Base-by-base conservation (phyloP, 2,329 filamentous ascomycete genomes). In the Venturia pyrina region DNA sequence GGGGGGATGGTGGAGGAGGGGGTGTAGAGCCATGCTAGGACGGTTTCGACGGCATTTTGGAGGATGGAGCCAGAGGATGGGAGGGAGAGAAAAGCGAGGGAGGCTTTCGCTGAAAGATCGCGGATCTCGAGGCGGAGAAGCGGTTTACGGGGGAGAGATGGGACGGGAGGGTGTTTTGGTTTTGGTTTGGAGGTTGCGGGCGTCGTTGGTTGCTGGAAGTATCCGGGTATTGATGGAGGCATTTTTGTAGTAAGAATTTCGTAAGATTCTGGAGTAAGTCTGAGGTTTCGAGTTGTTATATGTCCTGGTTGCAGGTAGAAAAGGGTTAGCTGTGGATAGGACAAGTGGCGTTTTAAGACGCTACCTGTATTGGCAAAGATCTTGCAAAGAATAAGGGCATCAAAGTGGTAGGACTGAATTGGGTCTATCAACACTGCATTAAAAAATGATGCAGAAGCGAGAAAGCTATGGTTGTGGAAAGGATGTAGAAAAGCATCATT, bases 1-100 rank as follows among this genome's bases (percentile, higher is more conserved):
- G 85, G 81, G 0, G 84, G 83, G 61, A 84, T 78, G 62, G 71
- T 65, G 68, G 69, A 66, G 43, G 66, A 67, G 53, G 34, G 73
- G 69, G 6, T 76, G 73, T 97, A 98, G 40, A 98, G 86, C 34
- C 87, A 83, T 40, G 80, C 79, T 62, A 95, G 83, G 19, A 97
- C 91, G 68, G 84, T 83, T 62, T 82, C 75, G 41, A 93, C 83
- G 66, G 89, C 86, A 15, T 79, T 76, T 64, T 84, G 77, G 56
- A 96, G 79, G 63, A 88, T 83, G 50, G 76, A 77, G 46, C 85
- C 78, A 65, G 87, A 82, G 72, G 90, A 83, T 68, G 91, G 78
- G 48, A 86, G 78, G 63, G 78, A 75, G 67, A 96, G 84, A 76
- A 96, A 96, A 68, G 85, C 78, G 41, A 79, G 74, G 5, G 88